phyloP scores from a whole-genome alignment of 2,329 filamentous ascomycete genomes.

The Colletotrichum sp. region DNA sequence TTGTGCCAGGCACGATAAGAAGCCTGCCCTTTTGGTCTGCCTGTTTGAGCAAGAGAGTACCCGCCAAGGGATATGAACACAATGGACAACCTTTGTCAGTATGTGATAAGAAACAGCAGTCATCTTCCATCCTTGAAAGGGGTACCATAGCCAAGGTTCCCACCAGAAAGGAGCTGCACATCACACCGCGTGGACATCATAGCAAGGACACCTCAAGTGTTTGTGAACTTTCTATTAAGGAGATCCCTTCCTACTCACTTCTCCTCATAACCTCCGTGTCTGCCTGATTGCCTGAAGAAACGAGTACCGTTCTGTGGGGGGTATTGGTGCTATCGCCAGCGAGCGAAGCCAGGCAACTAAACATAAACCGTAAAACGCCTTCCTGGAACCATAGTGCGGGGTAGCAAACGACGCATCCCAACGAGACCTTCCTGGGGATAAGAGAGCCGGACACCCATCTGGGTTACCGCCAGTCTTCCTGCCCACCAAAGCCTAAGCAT shows the following conservation, averaged over 20 bases:
- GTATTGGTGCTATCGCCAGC: slow-evolving; percentile 37
- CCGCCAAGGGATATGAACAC: not conserved
- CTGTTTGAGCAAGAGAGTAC: not conserved
- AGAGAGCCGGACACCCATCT: slow-evolving; percentile 32
- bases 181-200: not conserved
- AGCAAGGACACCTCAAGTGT: not conserved
- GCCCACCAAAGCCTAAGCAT: slow-evolving; percentile 30
- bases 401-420: slow-evolving; percentile 22
- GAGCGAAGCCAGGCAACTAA: slow-evolving; percentile 39
- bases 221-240: slow-evolving; percentile 20
- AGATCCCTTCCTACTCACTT: slow-evolving; percentile 10
- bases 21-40: not conserved
- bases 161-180: not conserved
- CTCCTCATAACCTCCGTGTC: slow-evolving; percentile 17
- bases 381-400: slow-evolving; percentile 28
- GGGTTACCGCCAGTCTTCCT: slow-evolving; percentile 46
- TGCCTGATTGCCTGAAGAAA: slow-evolving; percentile 35
- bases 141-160: not conserved
- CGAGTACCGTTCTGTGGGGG: slow-evolving; percentile 38
- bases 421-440: slow-evolving; percentile 4
- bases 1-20: not conserved
- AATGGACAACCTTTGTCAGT: not conserved
- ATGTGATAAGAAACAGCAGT: not conserved
- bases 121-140: not conserved
- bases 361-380: slow-evolving; percentile 44